Evolutionary conservation across 176 grass and related monocot species (phyloP).

Genomic region (Zoysia pacifica): DNA sequence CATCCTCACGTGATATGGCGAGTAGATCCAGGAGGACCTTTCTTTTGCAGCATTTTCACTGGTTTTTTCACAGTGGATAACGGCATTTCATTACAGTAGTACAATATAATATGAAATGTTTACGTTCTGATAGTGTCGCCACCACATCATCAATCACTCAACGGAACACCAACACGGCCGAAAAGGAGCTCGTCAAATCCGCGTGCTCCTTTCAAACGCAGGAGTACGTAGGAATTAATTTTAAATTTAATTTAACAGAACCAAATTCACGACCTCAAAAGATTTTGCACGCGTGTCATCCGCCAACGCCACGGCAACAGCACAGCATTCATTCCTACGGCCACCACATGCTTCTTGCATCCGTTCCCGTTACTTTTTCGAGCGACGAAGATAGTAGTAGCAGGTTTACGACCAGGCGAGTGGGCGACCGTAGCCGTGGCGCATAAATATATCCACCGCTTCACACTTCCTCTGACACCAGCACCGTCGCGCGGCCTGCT

Average conservation of each 20-base stretch:
- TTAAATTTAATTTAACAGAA: too few species aligned
- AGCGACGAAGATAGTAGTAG: background rate
- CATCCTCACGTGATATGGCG: constrained; percentile 36
- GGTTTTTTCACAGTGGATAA: background rate
- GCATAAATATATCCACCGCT: constrained; percentile 38
- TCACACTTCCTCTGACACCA: constrained; percentile 33
- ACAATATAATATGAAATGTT: background rate
- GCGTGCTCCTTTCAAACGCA: too few species aligned
- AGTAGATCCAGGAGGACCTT: constrained; percentile 40
- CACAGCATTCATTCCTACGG: constrained; percentile 24
- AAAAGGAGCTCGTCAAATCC: too few species aligned
- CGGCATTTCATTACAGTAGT: too few species aligned
- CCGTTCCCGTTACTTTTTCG: constrained; percentile 28
- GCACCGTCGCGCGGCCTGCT: background rate
- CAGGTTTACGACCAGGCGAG: constrained; percentile 7
- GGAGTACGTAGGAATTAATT: too few species aligned
- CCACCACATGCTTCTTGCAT: background rate
- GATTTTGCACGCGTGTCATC: constrained; percentile 31
- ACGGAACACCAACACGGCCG: too few species aligned
- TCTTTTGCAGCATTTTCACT: background rate
- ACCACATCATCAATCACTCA: too few species aligned
- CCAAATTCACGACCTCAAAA: too few species aligned
- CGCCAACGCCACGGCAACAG: background rate
- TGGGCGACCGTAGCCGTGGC: constrained; percentile 24
- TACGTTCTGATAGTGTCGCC: too few species aligned